These are phyloP conservation scores for Picochlorum sp. DNA, from an alignment of 139 green algal genomes.

Conservation along the genomic window DNA sequence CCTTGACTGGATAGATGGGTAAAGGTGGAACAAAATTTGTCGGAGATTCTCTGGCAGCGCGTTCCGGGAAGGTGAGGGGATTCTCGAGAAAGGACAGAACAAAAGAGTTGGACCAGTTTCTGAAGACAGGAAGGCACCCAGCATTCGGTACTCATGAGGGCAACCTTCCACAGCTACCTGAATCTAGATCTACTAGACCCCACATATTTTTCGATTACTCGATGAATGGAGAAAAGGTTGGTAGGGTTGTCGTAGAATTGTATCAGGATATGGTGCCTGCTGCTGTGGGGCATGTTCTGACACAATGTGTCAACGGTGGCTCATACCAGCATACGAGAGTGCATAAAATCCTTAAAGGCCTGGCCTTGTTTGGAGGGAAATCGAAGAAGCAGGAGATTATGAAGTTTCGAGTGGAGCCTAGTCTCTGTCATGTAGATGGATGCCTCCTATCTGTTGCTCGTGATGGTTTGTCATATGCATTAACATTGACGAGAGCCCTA, in stretches of 20 bases:
- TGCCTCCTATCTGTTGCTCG: slow-evolving; percentile 44
- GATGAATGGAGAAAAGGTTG: slow-evolving; percentile 24
- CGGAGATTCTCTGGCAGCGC: slow-evolving; percentile 20
- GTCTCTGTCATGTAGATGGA: slow-evolving; percentile 32
- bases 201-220: slow-evolving; percentile 56
- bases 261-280: slow-evolving; percentile 55
- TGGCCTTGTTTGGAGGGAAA: slow-evolving; percentile 41
- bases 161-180: slow-evolving; percentile 35
- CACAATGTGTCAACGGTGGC: slow-evolving; percentile 47
- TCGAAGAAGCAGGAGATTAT: slow-evolving; percentile 12
- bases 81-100: slow-evolving; percentile 11
- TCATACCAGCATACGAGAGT: slow-evolving; percentile 29
- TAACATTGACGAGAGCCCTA: slow-evolving; percentile 38
- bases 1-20: slow-evolving; percentile 8
- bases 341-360: slow-evolving; percentile 50
- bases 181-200: slow-evolving; percentile 30
- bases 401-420: slow-evolving; percentile 18
- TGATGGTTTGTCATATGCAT: slow-evolving; percentile 40
- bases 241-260: slow-evolving; percentile 59
- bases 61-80: slow-evolving; percentile 4
- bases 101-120: slow-evolving; percentile 30
- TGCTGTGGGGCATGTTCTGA: slow-evolving; percentile 42
- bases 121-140: slow-evolving; percentile 30
- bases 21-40: slow-evolving; percentile 28
- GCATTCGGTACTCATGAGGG: slow-evolving; percentile 21